phyloP scores from a whole-genome alignment of 169 alveolate species.

The Condylostoma magnum region DNA sequence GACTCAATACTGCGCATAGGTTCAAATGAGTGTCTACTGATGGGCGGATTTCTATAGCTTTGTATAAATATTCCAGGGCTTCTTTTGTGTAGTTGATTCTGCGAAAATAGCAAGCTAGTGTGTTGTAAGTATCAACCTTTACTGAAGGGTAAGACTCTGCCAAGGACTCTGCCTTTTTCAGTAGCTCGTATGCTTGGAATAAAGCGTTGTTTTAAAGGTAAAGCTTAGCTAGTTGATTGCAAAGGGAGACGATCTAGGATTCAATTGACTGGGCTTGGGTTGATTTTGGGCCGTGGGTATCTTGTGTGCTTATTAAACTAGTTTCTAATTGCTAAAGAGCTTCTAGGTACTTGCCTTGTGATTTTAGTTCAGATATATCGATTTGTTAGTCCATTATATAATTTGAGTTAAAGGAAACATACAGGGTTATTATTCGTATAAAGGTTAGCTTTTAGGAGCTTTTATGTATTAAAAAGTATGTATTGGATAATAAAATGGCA shows the following conservation, averaged over 20 bases:
- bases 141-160: slow-evolving; percentile 49
- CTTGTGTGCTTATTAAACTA: slow-evolving; percentile 21
- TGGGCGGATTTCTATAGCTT: slow-evolving; percentile 53
- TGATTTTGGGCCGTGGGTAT: neutral
- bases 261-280: slow-evolving; percentile 31
- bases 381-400: too few species aligned
- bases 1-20: slow-evolving; percentile 65
- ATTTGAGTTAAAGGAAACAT: too few species aligned
- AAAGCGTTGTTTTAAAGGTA: slow-evolving; percentile 49
- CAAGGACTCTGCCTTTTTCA: slow-evolving; percentile 58
- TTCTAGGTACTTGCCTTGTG: slow-evolving; percentile 51
- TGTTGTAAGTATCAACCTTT: slow-evolving; percentile 62
- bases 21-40: slow-evolving; percentile 62
- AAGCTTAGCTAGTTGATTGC: slow-evolving; percentile 51
- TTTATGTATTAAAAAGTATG: too few species aligned
- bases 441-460: too few species aligned
- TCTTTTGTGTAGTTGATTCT: slow-evolving; percentile 45
- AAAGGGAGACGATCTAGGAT: slow-evolving; percentile 45
- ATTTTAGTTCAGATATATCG: too few species aligned
- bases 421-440: too few species aligned
- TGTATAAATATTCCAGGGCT: slow-evolving; percentile 54
- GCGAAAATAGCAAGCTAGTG: slow-evolving; percentile 62
- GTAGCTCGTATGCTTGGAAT: slow-evolving; percentile 46
- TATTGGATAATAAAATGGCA: too few species aligned
- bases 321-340: slow-evolving; percentile 59